Base-by-base conservation (phyloP, 1,284 basidiomycete species). In the Albatrellus sp. region DNA sequence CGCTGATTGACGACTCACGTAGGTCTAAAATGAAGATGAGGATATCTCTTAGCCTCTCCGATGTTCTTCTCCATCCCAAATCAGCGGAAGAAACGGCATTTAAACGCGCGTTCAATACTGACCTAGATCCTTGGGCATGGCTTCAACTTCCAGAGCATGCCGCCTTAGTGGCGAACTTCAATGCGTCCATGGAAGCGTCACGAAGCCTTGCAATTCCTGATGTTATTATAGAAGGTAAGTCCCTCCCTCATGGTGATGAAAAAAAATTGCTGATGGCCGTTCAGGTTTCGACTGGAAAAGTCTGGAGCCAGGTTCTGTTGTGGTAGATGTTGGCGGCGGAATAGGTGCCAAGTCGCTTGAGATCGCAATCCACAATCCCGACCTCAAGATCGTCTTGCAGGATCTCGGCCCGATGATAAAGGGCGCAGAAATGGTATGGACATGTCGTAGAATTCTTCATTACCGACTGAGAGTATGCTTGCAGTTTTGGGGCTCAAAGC, bases 261-360 rank as follows among this genome's bases (percentile, higher is more conserved):
- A 10, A 9, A 33, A 13, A 30, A 36, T 2, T 2, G 6, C 11
- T 30, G 9, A 42, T n/a, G 37, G n/a, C n/a, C 19, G 29, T 33
- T 11, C 40, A 66, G 67, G 55, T 0, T 63, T 60, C 45, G 55
- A 63, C 19, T 69, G 67, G 67, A 47, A 47, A 1, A 42, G 51
- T 1, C 52, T 70, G 3, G 48, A 58, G 0, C 9, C 46, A 6
- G 59, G 49, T 8, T 53, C 63, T 2, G 20, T 60, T 5, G 52
- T 71, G 8, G 67, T 71, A 12, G 69, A 70, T 43, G 65, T 70
- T 12, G 68, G 67, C 28, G 65, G 66, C 2, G 67, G 68, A 0
- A 54, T 65, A 16, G 69, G 69, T 4, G 55, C 54, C n/a, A 51
- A 57, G 6, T 46, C 59, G 5, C 42, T 67, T 3, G 33, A 51